A percentile compares a stretch with the other conserved stretches of the same genome.
Conservation (phyloP, 2,329 filamentous ascomycete species). For the Ophiostoma himal-ulmi region DNA sequence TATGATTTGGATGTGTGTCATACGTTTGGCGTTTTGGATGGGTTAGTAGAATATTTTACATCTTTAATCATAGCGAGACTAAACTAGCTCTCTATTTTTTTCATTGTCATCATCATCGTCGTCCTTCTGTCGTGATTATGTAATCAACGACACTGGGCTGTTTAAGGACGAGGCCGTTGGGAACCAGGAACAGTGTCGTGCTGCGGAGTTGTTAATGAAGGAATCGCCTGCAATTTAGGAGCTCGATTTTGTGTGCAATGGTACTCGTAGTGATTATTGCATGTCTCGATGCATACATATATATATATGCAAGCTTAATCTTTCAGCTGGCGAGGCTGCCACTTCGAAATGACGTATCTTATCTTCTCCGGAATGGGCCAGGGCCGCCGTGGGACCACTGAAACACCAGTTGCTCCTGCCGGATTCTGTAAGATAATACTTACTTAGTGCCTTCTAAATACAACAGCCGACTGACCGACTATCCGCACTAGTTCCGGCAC, state of each 20-base stretch:
- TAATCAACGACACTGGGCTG: neutral
- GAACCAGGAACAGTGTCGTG: neutral
- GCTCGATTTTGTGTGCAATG: neutral
- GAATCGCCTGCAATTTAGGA: neutral
- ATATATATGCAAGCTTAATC: neutral
- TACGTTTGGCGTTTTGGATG: neutral
- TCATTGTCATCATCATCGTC: neutral
- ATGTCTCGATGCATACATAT: neutral
- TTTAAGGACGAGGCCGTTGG: neutral
- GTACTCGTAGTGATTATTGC: neutral
- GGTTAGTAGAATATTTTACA: neutral
- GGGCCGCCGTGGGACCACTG: neutral
- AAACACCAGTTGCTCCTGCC: neutral
- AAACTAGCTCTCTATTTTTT: neutral
- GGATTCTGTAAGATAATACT: neutral
- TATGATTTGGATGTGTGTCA: neutral
- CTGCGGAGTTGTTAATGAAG: neutral
- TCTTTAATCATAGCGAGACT: neutral
- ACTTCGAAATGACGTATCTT: slow-evolving; percentile 6
- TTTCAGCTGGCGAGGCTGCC: neutral
- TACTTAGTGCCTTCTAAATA: neutral
- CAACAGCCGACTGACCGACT: neutral
- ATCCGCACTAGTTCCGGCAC: slow-evolving; percentile 7
- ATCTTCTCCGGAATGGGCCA: neutral
- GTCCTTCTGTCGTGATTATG: neutral